phyloP scores from a whole-genome alignment of 2,329 filamentous ascomycete species.

The Trichophyton equinum region DNA sequence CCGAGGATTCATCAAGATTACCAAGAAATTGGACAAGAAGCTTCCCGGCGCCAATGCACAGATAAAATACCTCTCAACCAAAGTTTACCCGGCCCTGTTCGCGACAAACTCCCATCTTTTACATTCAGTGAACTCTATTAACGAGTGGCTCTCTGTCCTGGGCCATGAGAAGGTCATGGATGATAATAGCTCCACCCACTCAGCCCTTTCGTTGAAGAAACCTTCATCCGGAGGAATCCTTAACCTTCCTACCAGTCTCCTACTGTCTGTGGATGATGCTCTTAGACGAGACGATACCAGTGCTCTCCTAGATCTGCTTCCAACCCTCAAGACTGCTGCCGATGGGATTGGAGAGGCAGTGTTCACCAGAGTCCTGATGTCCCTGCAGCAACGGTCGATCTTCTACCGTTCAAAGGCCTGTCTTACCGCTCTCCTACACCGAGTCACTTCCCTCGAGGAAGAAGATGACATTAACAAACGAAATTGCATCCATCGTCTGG shows the following conservation, averaged over 20 bases:
- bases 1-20: conserved; percentile 92
- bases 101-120: conserved; percentile 56
- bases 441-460: conserved; percentile 63
- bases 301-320: conserved; percentile 39
- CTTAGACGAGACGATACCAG: conserved; percentile 30
- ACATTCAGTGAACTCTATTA: conserved; percentile 56
- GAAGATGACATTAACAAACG: conserved; percentile 86
- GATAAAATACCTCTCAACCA: conserved; percentile 74
- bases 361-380: conserved; percentile 47
- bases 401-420: conserved; percentile 61
- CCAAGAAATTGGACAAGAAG: conserved; percentile 97
- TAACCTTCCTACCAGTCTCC: conserved; percentile 51
- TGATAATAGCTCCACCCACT: conserved; percentile 59
- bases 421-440: conserved; percentile 57
- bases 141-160: conserved; percentile 79
- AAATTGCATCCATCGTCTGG: conserved; percentile 82
- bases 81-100: conserved; percentile 80
- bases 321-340: conserved; percentile 44
- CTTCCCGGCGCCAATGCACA: conserved; percentile 63
- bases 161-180: conserved; percentile 65
- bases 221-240: conserved; percentile 64
- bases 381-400: conserved; percentile 39
- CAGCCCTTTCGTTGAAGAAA: conserved; percentile 58
- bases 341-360: conserved; percentile 49
- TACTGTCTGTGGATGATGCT: conserved; percentile 31